Evolutionary conservation across 1,284 basidiomycete species (phyloP).

Genomic region (Blastosporella zonata): DNA sequence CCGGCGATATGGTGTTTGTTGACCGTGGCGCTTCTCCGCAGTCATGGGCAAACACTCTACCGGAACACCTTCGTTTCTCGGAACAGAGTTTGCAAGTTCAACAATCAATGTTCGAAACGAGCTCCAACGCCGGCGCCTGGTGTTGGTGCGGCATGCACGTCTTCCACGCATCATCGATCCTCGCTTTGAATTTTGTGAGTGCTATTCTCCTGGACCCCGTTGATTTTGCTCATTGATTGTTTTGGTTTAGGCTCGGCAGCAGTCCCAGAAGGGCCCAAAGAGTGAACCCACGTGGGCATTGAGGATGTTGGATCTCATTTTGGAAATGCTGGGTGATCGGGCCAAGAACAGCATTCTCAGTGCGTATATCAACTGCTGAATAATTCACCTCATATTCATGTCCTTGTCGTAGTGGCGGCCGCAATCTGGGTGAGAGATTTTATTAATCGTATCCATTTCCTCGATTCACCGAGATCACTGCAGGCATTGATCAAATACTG

Average conservation of each 20-base stretch:
- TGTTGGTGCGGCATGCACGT: constrained; percentile 72
- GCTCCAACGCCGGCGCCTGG: constrained; percentile 74
- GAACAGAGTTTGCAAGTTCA: constrained; percentile 67
- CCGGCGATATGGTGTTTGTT: not conserved
- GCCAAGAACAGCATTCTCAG: constrained; percentile 65
- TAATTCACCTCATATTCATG: constrained; percentile 14
- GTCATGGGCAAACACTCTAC: constrained; percentile 63
- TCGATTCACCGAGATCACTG: constrained; percentile 6
- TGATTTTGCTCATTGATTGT: constrained; percentile 5
- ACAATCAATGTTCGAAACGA: constrained; percentile 71
- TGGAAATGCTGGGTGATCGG: constrained; percentile 59
- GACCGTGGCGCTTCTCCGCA: constrained; percentile 24
- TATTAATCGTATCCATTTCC: constrained; percentile 2
- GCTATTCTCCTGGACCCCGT: constrained; percentile 11
- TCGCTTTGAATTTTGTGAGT: constrained; percentile 64
- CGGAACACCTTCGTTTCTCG: constrained; percentile 65
- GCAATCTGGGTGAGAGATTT: constrained; percentile 56
- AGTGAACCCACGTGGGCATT: constrained; percentile 50
- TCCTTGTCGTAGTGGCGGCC: constrained; percentile 47
- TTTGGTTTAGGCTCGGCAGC: constrained; percentile 33
- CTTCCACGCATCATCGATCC: constrained; percentile 59
- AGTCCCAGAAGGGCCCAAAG: constrained; percentile 30
- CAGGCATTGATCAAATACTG: constrained; percentile 68
- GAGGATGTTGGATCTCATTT: constrained; percentile 53
- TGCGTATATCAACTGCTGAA: constrained; percentile 37